Base-by-base conservation (phyloP, 768 basidiomycete species). In the Amyloporia xantha region DNA sequence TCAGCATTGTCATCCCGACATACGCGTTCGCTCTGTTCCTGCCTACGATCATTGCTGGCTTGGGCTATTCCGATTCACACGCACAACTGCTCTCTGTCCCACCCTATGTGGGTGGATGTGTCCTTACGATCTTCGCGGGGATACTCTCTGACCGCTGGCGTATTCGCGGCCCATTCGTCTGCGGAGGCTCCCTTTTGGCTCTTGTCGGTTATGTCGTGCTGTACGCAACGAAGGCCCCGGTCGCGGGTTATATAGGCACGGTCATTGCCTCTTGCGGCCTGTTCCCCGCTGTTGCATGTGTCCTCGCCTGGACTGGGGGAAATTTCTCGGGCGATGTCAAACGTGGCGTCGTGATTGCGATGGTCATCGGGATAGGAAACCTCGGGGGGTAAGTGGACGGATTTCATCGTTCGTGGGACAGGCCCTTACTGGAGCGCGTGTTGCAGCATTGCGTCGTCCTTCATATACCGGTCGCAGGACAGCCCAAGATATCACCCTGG, bases 1-100 rank as follows among this genome's bases (percentile, higher is more conserved):
- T n/a, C 41, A 50, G 45, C 37, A 21, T 50, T 4, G 15, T 47
- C 30, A 49, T 69, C 38, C 68, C 69, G 4, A 62, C 72, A 33
- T 72, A 69, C 57, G 59, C 62, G 25, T 52, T 66, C 26, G 45
- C 39, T 36, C 78, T 85, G 58, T 88, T 90, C 63, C 68, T 78
- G 3, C 86, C 86, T 2, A 80, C 81, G 1, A 84, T 90, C 61
- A 76, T 88, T 4, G 68, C 74, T 40, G 67, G 69, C 12, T 72
- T 84, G 2, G 82, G 81, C 23, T 82, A 73, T 58, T 71, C 71
- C 2, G 68, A 73, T 1, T 66, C 73, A 19, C 62, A 66, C 19
- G 75, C 78, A 3, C 81, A 84, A 55, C 68, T 85, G 1, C 76
- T 80, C 70, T 78, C 74, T 19, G 80, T 83, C 2, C 71, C 68